Evolutionary conservation across 1,284 basidiomycete genomes (phyloP).

Genomic region (Rhodotorula sp.): DNA sequence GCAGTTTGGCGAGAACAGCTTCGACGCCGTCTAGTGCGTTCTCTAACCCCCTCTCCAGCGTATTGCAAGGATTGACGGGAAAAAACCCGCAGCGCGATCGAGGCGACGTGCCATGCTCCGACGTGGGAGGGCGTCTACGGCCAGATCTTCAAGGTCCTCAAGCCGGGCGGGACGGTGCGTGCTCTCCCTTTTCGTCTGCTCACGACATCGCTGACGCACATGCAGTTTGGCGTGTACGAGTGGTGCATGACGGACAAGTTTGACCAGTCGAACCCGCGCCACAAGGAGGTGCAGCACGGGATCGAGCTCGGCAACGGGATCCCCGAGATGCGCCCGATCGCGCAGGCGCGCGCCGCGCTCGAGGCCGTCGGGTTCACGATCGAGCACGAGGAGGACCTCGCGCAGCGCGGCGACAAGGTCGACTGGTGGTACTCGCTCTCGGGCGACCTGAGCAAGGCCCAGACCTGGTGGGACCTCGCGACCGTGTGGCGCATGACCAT

Average conservation of each 20-base stretch:
- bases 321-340: conserved; percentile 88
- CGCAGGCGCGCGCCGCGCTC: conserved; percentile 73
- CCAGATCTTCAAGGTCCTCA: conserved; percentile 90
- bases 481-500: conserved; percentile 77
- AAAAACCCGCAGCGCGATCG: conserved; percentile 69
- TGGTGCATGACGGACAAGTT: conserved; percentile 98
- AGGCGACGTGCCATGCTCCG: conserved; percentile 94
- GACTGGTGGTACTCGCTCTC: conserved; percentile 92
- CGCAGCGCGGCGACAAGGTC: conserved; percentile 61
- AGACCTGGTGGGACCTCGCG: conserved; percentile 83
- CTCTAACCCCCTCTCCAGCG: no score
- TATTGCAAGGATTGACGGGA: background rate
- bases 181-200: conserved; percentile 59
- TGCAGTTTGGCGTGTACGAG: conserved; percentile 86
- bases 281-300: conserved; percentile 87
- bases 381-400: conserved; percentile 90
- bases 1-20: conserved; percentile 89
- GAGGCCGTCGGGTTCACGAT: conserved; percentile 84
- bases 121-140: conserved; percentile 94
- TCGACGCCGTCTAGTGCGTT: conserved; percentile 75
- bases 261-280: conserved; percentile 78
- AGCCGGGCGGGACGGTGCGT: conserved; percentile 78
- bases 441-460: conserved; percentile 70
- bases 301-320: conserved; percentile 85
- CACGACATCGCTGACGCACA: conserved; percentile 52